These are phyloP conservation scores for Oropetium thomaeum DNA, from an alignment of 176 grass and related monocot genomes.

Conservation along the genomic window DNA sequence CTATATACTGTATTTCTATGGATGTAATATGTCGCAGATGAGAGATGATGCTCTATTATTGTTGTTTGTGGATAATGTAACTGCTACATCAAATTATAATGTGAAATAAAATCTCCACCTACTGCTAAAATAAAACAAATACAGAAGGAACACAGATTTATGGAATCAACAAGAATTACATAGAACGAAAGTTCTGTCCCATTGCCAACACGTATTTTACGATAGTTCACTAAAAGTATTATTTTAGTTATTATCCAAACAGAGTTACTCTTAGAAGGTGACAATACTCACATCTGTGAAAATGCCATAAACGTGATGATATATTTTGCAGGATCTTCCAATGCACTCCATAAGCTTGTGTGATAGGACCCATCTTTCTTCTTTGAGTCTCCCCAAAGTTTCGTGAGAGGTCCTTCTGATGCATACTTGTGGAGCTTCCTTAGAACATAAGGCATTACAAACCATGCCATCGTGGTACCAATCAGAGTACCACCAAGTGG, in stretches of 20 bases:
- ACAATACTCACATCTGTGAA: slow-evolving; percentile 56
- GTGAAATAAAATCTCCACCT: neutral
- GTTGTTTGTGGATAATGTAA: neutral
- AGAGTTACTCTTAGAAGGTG: neutral
- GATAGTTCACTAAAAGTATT: neutral
- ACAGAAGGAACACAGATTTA: neutral
- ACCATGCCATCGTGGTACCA: slow-evolving; percentile 60
- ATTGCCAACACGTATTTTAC: neutral
- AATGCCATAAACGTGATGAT: slow-evolving; percentile 69
- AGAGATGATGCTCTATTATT: neutral
- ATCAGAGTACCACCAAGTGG: slow-evolving; percentile 51
- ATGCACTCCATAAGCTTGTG: slow-evolving; percentile 59
- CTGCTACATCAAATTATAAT: neutral
- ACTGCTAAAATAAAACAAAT: slow-evolving; percentile 3
- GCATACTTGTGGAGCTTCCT: slow-evolving; percentile 58
- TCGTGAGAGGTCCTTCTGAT: slow-evolving; percentile 36
- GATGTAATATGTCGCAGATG: neutral
- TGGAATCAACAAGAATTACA: neutral
- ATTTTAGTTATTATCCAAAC: neutral
- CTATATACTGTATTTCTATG: neutral
- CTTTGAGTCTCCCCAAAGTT: slow-evolving; percentile 26
- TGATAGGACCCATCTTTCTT: slow-evolving; percentile 39
- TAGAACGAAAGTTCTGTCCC: neutral
- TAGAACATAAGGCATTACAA: slow-evolving; percentile 64
- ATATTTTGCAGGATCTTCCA: slow-evolving; percentile 66